Evolutionary conservation across 345 rosid genomes (phyloP), one percentile per base, ranked within the genome.

Genomic region (Passiflora organensis): DNA sequence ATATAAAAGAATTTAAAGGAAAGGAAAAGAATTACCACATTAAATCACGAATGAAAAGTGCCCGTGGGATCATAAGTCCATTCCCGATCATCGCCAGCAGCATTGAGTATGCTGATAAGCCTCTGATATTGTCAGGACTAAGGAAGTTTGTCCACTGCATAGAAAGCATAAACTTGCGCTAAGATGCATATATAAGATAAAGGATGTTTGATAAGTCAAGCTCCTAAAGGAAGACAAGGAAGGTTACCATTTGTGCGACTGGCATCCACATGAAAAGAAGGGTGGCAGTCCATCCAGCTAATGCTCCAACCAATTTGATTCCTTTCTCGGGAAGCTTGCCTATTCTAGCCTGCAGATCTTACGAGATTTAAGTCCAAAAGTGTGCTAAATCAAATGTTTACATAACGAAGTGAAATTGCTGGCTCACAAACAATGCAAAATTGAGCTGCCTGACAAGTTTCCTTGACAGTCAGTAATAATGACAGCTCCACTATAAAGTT

Each of bases 251-350:
- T 62, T 87, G 96, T 1, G 95, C 66, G 54, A 91, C 86, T 45
- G 95, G 91, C 95, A 91, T 91, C 95, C 96, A 87, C 97, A 91
- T 91, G 80, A 91, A 91, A 60, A 91, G 87, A 65, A 91, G 82
- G 15, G 97, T 91, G 8, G 97, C 93, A 23, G 96, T 83, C 97
- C 96, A 91, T 67, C 97, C 97, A 67, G 93, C 83, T 76, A 83
- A 43, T 49, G 75, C 76, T 46, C 82, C 84, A 4, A 91, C 65
- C 54, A 91, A 76, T 68, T 68, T 82, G 57, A 72, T 82, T 53
- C 81, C 82, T 80, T 82, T 56, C 64, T 79, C 80, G 0, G 96
- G 38, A 56, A 91, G 95, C 72, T 73, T 82, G 23, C 91, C 96
- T 0, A 51, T 78, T 55, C 86, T 72, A 60, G 91, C 87, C 97